Base-by-base conservation (phyloP, 2,329 filamentous ascomycete species). In the Aspergillus pseudotamarii region DNA sequence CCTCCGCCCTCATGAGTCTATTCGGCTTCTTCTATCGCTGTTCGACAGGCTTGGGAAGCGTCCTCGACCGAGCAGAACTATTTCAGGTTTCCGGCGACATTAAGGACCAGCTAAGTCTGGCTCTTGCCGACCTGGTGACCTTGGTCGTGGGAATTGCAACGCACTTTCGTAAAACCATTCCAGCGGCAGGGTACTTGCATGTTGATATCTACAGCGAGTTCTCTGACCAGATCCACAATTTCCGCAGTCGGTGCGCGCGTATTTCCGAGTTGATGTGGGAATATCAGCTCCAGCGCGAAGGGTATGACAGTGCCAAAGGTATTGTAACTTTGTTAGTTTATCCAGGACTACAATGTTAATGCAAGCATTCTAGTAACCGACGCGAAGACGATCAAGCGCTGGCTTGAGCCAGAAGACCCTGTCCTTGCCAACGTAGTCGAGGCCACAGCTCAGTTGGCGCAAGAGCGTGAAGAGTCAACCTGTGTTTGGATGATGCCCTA, bases 1-100 rank as follows among this genome's bases (percentile, higher is more conserved):
- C 79, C 12, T 67, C 72, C 1, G 82, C 83, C 3, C 74, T 86
- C 21, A 82, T 86, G 68, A 79, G 76, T 50, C 80, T 80, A 2
- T 86, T 86, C 64, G 81, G 80, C 3, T 79, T 86, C 59, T 83
- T 86, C 66, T 85, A 85, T 72, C 80, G 81, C 65, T 71, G 79
- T 74, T 72, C 81, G 69, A 55, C 74, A 79, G 58, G 78, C 72
- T 5, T 80, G 78, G 61, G 79, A 69, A 61, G 78, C 58, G 75
- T 82, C 0, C 77, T 85, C 8, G 70, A 85, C 59, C 80, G 82
- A n/a, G 79, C 81, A 12, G 79, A 82, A 61, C 71, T 84, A 0
- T 78, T 85, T 53, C 71, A 73, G 26, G 76, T 81, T 11, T 80
- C 81, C 6, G 72, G 79, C n/a, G 79, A 84, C 32, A 80, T 84